Conservation (phyloP, 78 protist genomes). For the Trichosphaerium sp. region DNA sequence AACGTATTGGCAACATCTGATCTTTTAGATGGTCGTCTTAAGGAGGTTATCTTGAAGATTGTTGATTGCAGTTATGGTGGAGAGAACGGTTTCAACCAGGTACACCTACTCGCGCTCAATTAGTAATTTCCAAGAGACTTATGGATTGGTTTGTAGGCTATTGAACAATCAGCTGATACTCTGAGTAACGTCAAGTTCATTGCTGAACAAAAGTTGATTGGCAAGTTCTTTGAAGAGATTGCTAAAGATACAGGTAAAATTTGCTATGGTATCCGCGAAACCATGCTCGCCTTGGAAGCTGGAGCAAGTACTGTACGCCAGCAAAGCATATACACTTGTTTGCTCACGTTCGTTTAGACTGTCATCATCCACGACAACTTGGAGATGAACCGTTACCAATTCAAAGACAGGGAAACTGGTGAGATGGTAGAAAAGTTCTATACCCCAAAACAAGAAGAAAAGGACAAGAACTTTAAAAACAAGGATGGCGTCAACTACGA, state of each 20-base stretch:
- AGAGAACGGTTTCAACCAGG: constrained; percentile 98
- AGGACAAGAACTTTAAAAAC: background rate
- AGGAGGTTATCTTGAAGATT: constrained; percentile 70
- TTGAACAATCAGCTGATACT: constrained; percentile 86
- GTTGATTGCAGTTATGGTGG: constrained; percentile 91
- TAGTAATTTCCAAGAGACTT: background rate
- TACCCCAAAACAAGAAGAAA: no score
- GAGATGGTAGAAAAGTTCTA: background rate
- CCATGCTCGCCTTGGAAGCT: constrained; percentile 74
- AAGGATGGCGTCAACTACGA: constrained; percentile 61
- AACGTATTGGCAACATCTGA: constrained; percentile 74
- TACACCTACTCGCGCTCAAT: background rate
- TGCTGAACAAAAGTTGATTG: constrained; percentile 94
- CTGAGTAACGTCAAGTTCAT: constrained; percentile 90
- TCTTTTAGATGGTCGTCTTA: constrained; percentile 92
- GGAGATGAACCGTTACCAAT: constrained; percentile 27
- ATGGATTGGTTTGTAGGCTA: constrained; percentile 74
- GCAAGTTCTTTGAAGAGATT: constrained; percentile 92
- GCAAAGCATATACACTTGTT: no score
- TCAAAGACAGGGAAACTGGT: constrained; percentile 48
- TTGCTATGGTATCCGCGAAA: constrained; percentile 93
- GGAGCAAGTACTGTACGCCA: no score
- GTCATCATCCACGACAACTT: constrained; percentile 91
- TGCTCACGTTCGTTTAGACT: constrained; percentile 54
- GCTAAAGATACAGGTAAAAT: constrained; percentile 91